Base-by-base conservation (phyloP, 257 asterid species). In the Rauvolfia tetraphylla region DNA sequence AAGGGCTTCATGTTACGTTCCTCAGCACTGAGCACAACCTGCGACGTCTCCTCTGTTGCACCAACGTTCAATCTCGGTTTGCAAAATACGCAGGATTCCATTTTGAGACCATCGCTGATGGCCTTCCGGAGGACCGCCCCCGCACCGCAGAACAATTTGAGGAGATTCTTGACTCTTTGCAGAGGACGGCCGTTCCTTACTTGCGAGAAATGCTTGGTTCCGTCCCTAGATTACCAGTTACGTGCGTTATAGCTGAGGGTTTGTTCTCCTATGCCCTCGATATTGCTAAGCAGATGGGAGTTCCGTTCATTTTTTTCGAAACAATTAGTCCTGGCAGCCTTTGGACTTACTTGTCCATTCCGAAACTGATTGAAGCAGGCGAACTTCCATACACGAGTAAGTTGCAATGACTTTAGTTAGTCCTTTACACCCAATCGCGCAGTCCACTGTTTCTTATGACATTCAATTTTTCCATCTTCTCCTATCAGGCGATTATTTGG, bases 41-140 rank as follows among this genome's bases (percentile, higher is more conserved):
- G 38, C 41, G 17, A 1, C 82, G 86, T 27, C 82, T 77, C 44
- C 76, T 80, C 11, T 51, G 67, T 22, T 33, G 56, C 80, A 68
- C 80, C 62, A 51, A 65, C 41, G 29, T 73, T 44, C 68, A 58
- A 23, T 58, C 86, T 23, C 86, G 72, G 13, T 68, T 83, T 49
- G 44, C 56, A 1, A 46, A 61, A 22, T 79, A 67, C n/a, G 41
- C 76, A 3, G 78, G 76, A 9, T 77, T 80, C 61, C 75, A 39
- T 20, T 53, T 77, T 68, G 42, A 80, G 36, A 59, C 65, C 17
- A 77, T 80, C 13, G 13, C 76, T 8, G 81, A 79, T 34, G 86
- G 86, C 36, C 82, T 83, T 23, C 80, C 78, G 1, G 82, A 76
- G n/a, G 85, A 67, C 12, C 79, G 76, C 44, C 78, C 84, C 6